Conservation (phyloP, 2,329 filamentous ascomycete genomes). For the Sporothrix protearum region DNA sequence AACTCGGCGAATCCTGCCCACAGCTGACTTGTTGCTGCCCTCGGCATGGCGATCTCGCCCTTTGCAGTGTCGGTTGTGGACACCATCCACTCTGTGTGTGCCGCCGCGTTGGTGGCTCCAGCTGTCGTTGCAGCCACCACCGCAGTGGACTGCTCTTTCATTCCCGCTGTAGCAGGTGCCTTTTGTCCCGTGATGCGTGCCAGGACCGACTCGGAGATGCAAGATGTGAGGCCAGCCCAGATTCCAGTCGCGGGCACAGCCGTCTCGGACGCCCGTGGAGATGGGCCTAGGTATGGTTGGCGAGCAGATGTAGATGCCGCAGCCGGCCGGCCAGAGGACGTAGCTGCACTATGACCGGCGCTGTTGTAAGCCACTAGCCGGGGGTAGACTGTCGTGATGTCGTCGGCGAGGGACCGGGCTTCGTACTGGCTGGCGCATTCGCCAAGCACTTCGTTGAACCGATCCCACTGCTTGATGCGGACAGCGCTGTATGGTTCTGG, state of each 20-base stretch:
- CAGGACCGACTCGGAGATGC: conserved; percentile 46
- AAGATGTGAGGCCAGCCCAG: conserved; percentile 52
- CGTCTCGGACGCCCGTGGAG: not conserved
- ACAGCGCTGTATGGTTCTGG: conserved; percentile 33
- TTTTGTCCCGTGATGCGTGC: conserved; percentile 44
- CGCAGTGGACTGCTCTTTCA: not conserved
- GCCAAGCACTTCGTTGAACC: conserved; percentile 51
- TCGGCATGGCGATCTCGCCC: conserved; percentile 41
- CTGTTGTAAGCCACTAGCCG: conserved; percentile 44
- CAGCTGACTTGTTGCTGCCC: conserved; percentile 37
- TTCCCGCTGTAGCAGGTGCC: not conserved
- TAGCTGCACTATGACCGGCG: not conserved
- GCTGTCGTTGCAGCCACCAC: not conserved
- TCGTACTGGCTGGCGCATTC: conserved; percentile 47
- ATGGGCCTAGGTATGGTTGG: not conserved
- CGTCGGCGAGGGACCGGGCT: conserved; percentile 44
- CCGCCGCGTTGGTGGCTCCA: not conserved
- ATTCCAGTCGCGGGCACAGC: conserved; percentile 33
- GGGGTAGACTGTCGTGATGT: conserved; percentile 39
- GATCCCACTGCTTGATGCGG: conserved; percentile 54
- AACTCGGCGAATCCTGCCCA: conserved; percentile 38
- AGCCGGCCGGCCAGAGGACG: not conserved
- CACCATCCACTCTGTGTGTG: conserved; percentile 45
- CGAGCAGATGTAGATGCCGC: not conserved
- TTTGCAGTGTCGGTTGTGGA: conserved; percentile 52